Evolutionary conservation across 2,329 filamentous ascomycete genomes (phyloP).

Genomic region (Immersiporthe knoxdaviesiana): DNA sequence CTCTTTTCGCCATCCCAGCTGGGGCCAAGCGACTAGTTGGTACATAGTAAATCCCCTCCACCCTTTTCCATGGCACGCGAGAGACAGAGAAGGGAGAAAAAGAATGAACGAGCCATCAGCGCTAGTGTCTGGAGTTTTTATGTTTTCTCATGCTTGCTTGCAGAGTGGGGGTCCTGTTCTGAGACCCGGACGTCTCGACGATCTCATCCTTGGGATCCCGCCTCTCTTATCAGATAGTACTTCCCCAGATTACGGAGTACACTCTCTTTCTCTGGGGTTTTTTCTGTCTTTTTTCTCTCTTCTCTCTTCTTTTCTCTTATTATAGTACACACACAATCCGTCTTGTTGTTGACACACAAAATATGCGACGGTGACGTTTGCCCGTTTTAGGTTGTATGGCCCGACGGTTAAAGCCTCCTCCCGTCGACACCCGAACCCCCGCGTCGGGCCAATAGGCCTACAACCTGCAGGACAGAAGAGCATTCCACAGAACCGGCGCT

Average conservation of each 20-base stretch:
- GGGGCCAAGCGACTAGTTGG: background rate
- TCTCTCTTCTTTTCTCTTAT: background rate
- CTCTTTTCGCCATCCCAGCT: background rate
- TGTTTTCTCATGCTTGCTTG: background rate
- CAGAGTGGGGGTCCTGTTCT: too few species aligned
- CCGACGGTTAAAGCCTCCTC: constrained; percentile 5
- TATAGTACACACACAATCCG: background rate
- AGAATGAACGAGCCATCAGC: too few species aligned
- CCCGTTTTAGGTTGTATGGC: background rate
- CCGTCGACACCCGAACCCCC: background rate
- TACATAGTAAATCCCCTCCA: background rate
- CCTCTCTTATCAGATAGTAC: background rate
- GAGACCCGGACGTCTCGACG: too few species aligned
- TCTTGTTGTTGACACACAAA: background rate
- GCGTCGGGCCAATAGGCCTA: constrained; percentile 11
- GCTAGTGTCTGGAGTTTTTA: too few species aligned
- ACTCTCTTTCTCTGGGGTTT: too few species aligned
- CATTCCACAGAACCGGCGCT: constrained; percentile 10
- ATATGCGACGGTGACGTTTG: constrained; percentile 17
- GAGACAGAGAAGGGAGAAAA: too few species aligned
- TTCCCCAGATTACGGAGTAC: too few species aligned
- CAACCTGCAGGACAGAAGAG: constrained; percentile 5
- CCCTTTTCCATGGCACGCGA: too few species aligned
- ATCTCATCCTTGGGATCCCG: background rate
- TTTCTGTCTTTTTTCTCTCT: background rate